A percentile compares a stretch with the other conserved stretches of the same genome.
These are phyloP conservation scores for Cercospora sesami DNA, from an alignment of 2,329 filamentous ascomycete species.

Conservation along the genomic window DNA sequence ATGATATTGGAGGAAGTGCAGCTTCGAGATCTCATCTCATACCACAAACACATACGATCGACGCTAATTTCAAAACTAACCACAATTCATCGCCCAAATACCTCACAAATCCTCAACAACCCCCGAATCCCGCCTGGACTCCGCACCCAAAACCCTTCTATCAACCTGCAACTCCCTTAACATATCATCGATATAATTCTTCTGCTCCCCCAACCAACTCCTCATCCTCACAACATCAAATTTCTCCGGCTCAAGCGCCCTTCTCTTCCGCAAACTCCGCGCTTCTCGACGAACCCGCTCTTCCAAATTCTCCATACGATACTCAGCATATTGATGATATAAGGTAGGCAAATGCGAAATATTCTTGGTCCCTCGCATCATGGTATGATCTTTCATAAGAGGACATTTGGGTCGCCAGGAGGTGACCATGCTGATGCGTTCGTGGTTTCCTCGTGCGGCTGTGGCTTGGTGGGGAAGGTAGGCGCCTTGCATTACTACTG, in stretches of 20 bases:
- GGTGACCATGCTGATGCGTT: slow-evolving; percentile 67
- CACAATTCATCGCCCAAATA: too few relatives aligned
- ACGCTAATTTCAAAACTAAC: background rate
- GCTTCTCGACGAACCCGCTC: slow-evolving; percentile 52
- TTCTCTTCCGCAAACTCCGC: slow-evolving; percentile 16
- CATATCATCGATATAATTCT: slow-evolving; percentile 7
- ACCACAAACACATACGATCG: background rate
- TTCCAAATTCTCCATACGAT: slow-evolving; percentile 63
- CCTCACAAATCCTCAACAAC: background rate
- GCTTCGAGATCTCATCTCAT: background rate
- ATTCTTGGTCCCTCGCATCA: slow-evolving; percentile 59
- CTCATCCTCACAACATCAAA: slow-evolving; percentile 5
- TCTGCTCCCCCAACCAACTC: slow-evolving; percentile 9
- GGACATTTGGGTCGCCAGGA: slow-evolving; percentile 62
- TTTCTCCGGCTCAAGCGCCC: background rate
- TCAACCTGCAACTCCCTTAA: background rate
- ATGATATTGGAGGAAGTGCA: background rate
- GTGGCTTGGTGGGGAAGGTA: slow-evolving; percentile 67
- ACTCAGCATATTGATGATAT: slow-evolving; percentile 63
- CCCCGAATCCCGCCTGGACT: background rate
- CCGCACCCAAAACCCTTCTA: background rate
- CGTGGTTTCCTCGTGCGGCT: slow-evolving; percentile 57
- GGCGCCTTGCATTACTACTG: slow-evolving; percentile 65
- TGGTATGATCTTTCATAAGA: slow-evolving; percentile 59
- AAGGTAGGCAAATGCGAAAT: slow-evolving; percentile 60